phyloP scores from a whole-genome alignment of 2,329 filamentous ascomycete species.

The Colletotrichum nymphaeae region DNA sequence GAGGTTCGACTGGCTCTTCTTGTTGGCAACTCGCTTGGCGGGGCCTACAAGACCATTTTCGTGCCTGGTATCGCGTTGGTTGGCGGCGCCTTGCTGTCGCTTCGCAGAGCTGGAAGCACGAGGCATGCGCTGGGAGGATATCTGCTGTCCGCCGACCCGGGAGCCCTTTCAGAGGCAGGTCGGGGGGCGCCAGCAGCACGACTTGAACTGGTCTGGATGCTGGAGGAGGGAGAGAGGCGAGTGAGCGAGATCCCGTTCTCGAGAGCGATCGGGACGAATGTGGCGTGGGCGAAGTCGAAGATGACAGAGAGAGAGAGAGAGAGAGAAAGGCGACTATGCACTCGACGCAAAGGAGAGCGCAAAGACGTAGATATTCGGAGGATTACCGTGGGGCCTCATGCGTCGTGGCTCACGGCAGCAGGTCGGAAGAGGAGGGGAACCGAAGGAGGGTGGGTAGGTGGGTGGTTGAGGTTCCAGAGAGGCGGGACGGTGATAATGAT shows the following conservation, averaged over 20 bases:
- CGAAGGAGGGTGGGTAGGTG: constrained; percentile 10
- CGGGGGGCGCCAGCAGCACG: constrained; percentile 49
- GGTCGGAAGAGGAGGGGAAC: background rate
- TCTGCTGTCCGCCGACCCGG: constrained; percentile 50
- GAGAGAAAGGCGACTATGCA: constrained; percentile 29
- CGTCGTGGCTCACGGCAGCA: constrained; percentile 16
- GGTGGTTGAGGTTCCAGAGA: background rate
- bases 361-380: constrained; percentile 16
- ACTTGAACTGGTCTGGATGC: constrained; percentile 33
- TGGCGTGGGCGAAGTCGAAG: background rate
- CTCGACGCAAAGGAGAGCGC: constrained; percentile 30
- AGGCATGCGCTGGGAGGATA: constrained; percentile 65
- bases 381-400: constrained; percentile 27
- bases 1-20: constrained; percentile 59
- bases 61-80: constrained; percentile 79
- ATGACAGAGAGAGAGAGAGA: background rate
- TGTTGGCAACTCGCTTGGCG: constrained; percentile 51
- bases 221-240: background rate
- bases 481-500: constrained; percentile 13
- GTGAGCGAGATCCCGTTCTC: constrained; percentile 23
- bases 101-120: constrained; percentile 68
- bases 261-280: constrained; percentile 35
- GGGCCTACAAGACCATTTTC: constrained; percentile 86
- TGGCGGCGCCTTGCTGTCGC: constrained; percentile 71
- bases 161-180: constrained; percentile 44